A percentile compares a stretch with the other conserved stretches of the same genome.
Conservation (phyloP, 768 basidiomycete genomes). For the Leccinum boreale region DNA sequence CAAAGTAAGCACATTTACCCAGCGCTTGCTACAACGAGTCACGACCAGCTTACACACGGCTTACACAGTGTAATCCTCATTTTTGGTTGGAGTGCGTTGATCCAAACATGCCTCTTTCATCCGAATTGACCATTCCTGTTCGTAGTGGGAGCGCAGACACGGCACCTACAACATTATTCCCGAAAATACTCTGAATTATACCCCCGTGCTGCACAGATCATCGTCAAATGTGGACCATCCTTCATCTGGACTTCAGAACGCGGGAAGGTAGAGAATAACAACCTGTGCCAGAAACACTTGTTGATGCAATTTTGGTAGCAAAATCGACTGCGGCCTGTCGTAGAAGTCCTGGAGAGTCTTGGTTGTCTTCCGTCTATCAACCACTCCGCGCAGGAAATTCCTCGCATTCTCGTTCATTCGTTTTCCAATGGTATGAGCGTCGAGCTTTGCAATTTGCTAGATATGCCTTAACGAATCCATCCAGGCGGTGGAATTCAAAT, state of each 20-base stretch:
- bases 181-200: slow-evolving; percentile 23
- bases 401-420: slow-evolving; percentile 21
- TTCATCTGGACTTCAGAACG: slow-evolving; percentile 16
- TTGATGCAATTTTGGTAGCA: slow-evolving; percentile 12
- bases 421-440: slow-evolving; percentile 28
- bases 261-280: slow-evolving; percentile 11
- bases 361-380: slow-evolving; percentile 16
- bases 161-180: slow-evolving; percentile 26
- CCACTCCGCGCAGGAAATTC: not conserved
- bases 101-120: not conserved
- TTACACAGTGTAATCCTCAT: slow-evolving; percentile 25
- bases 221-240: slow-evolving; percentile 22
- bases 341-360: slow-evolving; percentile 22
- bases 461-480: not conserved
- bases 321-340: slow-evolving; percentile 19
- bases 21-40: not conserved
- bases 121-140: not conserved
- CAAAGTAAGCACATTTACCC: slow-evolving; percentile 17
- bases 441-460: not conserved
- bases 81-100: slow-evolving; percentile 28
- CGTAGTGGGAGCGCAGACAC: slow-evolving; percentile 27
- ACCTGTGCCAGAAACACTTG: not conserved
- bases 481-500: slow-evolving; percentile 25
- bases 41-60: not conserved
- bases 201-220: slow-evolving; percentile 26